Base-by-base conservation (phyloP, 345 rosid genomes). In the Camelina neglecta region DNA sequence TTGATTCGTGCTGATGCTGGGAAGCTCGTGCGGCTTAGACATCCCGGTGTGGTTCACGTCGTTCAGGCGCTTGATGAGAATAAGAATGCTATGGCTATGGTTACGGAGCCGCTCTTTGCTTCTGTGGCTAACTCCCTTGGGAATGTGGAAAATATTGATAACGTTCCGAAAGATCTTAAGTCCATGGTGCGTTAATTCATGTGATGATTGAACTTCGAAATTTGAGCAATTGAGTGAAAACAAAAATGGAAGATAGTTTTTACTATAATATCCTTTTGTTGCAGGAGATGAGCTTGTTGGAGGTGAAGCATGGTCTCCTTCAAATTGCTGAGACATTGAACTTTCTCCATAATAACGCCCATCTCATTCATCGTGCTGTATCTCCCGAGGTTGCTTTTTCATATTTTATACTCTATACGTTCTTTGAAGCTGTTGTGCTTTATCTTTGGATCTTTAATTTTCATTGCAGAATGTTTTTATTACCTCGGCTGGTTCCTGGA, bases 21-120 rank as follows among this genome's bases (percentile, higher is more conserved):
- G 26, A 82, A 86, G 81, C 56, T 94, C 23, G 96, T 94, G 61
- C 80, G 98, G 81, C 77, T 94, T 64, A 75, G 98, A 83, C 98
- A 94, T 45, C 96, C 98, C 0, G 98, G 98, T 10, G 93, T 92
- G 47, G 90, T 92, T 21, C 97, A 94, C 64, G 96, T 94, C 60
- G 95, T 94, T 71, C 98, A 94, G 83, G 94, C 92, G n/a, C 81
- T 94, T 76, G 98, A 94, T n/a, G 98, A 94, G 87, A 90, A 71
- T 64, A 94, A 94, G 82, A 88, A 88, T 53, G 93, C 93, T 15
- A 91, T 94, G 91, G 96, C 97, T 66, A 90, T 94, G 97, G 98
- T 90, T 56, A 94, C 96, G 8, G 97, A 94, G 75, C 98, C 98
- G 12, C 74, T 94, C 26, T 92, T 92, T 44, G 85, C 93, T 4